Evolutionary conservation across 805 yeast species (phyloP).

Genomic region (Yarrowia osloensis): DNA sequence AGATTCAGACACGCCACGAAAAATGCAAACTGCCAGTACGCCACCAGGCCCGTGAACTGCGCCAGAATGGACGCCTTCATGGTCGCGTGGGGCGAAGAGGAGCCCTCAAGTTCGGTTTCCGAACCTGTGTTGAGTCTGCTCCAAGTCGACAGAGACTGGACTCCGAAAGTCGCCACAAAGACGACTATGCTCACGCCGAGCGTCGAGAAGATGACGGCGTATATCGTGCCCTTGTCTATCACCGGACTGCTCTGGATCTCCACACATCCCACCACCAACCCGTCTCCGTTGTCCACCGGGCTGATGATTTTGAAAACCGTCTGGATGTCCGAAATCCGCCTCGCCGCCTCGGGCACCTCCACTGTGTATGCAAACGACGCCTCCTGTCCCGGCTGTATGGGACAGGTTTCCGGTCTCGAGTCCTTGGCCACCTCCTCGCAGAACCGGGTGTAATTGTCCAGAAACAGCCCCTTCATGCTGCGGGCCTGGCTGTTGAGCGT

Average conservation of each 20-base stretch:
- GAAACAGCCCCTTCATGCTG: constrained; percentile 9
- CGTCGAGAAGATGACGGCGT: constrained; percentile 47
- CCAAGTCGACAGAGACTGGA: neutral
- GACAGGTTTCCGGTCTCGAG: constrained; percentile 35
- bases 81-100: neutral
- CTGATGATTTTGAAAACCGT: constrained; percentile 32
- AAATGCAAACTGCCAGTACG: constrained; percentile 61
- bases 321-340: constrained; percentile 32
- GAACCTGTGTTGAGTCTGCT: neutral
- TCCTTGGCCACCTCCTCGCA: constrained; percentile 34
- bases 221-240: constrained; percentile 45
- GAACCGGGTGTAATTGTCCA: constrained; percentile 37
- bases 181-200: constrained; percentile 46
- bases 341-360: constrained; percentile 33
- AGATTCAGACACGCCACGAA: constrained; percentile 55
- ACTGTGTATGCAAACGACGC: constrained; percentile 34
- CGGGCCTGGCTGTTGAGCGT: constrained; percentile 35
- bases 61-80: constrained; percentile 42
- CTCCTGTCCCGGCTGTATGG: constrained; percentile 36
- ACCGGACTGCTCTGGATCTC: constrained; percentile 53
- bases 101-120: neutral
- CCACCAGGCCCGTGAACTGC: constrained; percentile 45
- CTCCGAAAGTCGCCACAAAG: neutral
- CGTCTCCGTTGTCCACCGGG: constrained; percentile 37
- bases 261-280: constrained; percentile 50